phyloP scores from a whole-genome alignment of 371 early-diverging fungal species.

The Mucor velutinosus region DNA sequence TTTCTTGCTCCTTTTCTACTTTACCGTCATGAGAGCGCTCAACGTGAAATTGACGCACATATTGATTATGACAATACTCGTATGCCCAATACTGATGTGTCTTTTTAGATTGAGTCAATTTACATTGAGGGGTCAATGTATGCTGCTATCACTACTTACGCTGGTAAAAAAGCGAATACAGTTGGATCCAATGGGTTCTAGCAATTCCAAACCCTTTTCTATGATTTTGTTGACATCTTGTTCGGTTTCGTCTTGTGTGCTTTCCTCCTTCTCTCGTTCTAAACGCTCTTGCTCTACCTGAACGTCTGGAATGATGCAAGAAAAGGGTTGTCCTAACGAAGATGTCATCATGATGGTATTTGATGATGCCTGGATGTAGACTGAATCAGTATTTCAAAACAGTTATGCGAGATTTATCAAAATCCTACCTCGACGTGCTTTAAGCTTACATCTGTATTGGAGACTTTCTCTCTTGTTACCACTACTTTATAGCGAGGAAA shows the following conservation, averaged over 20 bases:
- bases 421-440: constrained; percentile 15
- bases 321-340: constrained; percentile 50
- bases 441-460: constrained; percentile 34
- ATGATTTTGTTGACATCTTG: constrained; percentile 45
- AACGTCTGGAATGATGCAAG: constrained; percentile 50
- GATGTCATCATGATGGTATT: constrained; percentile 44
- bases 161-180: constrained; percentile 56
- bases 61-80: constrained; percentile 74
- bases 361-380: background rate
- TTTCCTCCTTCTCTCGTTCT: constrained; percentile 17
- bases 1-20: constrained; percentile 21
- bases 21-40: constrained; percentile 33
- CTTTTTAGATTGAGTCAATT: constrained; percentile 30
- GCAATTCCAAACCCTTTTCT: constrained; percentile 59
- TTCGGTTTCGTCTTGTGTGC: constrained; percentile 23
- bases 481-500: constrained; percentile 56
- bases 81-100: constrained; percentile 74
- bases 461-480: constrained; percentile 41
- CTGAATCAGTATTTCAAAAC: background rate
- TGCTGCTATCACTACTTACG: constrained; percentile 8
- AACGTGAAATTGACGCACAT: constrained; percentile 75
- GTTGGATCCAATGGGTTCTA: constrained; percentile 54
- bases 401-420: background rate
- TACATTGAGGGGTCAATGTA: background rate
- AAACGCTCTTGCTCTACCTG: constrained; percentile 17